Evolutionary conservation across 2,329 filamentous ascomycete genomes (phyloP), one percentile per base, ranked within the genome.

Genomic region (Hysterium pulicare): DNA sequence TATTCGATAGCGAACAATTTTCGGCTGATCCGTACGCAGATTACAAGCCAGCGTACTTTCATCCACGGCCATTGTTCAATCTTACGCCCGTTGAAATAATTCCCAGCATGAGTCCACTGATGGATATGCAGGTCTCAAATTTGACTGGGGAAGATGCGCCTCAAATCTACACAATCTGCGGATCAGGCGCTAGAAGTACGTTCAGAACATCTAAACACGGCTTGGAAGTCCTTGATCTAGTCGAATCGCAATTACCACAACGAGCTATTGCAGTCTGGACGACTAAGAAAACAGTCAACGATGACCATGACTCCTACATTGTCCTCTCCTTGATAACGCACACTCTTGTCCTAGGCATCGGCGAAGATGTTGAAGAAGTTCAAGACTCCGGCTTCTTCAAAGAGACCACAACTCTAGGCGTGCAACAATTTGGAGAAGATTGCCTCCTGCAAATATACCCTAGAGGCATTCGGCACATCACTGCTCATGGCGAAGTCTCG

Each of bases 201-300:
- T 96, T 98, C 71, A 82, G 91, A 53, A 95, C 86, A 35, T 78
- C 97, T 41, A 93, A 93, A 62, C 90, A 99, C 64, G 93, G 91
- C 5, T 70, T 98, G 23, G 87, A 95, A 57, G 90, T 97, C 3
- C 87, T 90, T 28, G 90, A 97, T 62, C 93, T 96, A 45, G 90
- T 96, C n/a, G 89, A 93, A 45, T 95, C 90, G 0, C 87, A 93
- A 59, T 73, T 96, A 28, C 90, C 90, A 8, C 87, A 88, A 59
- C 83, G 87, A n/a, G 90, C 90, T 3, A 87, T 86, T 0, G 86
- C 87, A 1, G 90, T 98, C 3, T 99, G 93, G 91, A 96, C 93
- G 0, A 90, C 94, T 1, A 96, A 95, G 64, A 73, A 95, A 35
- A 86, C 82, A 28, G 81, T 82, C 16, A 78, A 80, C 15, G 91